phyloP scores from a whole-genome alignment of 345 rosid species.

The Salix koriyanagi region DNA sequence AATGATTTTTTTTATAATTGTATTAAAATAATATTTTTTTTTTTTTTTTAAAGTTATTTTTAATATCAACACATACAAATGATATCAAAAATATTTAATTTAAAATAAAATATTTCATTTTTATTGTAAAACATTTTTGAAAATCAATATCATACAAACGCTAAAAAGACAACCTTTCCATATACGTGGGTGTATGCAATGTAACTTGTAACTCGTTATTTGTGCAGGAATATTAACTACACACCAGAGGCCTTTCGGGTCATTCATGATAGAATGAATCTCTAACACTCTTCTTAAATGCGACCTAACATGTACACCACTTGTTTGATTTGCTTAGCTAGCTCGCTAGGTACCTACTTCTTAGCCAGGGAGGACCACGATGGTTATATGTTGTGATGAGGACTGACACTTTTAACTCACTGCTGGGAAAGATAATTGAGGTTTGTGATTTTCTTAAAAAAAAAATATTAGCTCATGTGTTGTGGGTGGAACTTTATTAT shows the following conservation, averaged over 20 bases:
- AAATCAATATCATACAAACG: no score
- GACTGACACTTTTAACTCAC: neutral
- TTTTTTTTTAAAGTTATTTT: no score
- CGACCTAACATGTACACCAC: neutral
- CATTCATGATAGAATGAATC: neutral
- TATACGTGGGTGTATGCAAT: neutral
- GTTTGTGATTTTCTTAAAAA: no score
- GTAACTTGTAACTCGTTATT: constrained; percentile 19
- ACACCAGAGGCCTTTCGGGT: neutral
- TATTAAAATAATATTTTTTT: no score
- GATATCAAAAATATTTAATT: no score
- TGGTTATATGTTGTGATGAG: neutral
- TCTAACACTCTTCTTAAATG: neutral
- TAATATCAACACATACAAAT: no score
- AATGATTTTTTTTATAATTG: no score
- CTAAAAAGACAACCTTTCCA: neutral
- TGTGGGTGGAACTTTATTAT: neutral
- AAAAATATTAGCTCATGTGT: no score
- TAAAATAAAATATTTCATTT: no score
- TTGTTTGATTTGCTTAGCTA: neutral
- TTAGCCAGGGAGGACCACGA: neutral
- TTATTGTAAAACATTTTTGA: no score
- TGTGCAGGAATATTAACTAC: neutral
- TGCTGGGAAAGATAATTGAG: no score
- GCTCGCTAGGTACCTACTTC: neutral